Base-by-base conservation (phyloP, 352 stramenopile species). In the Phytophthora megakarya region DNA sequence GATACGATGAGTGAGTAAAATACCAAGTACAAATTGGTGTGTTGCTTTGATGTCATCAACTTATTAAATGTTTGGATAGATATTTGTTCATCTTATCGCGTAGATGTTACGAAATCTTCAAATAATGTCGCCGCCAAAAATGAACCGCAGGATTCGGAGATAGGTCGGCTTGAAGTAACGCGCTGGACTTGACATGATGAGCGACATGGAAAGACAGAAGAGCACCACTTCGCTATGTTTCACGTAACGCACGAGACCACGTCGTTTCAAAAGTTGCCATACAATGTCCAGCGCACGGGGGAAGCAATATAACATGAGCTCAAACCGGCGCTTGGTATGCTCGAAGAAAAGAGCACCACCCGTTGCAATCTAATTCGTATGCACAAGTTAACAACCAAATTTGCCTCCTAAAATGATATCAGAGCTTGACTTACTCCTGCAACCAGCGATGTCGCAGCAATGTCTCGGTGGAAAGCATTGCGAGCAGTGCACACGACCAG, bases 151-250 rank as follows among this genome's bases (percentile, higher is more conserved):
- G 56, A 94, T 90, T 47, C 75, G 67, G 18, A 92, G 72, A 60
- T 96, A 94, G 35, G 87, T 93, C 22, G 85, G 82, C 63, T 96
- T 96, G 68, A 96, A 91, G 67, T 93, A 81, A 57, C 81, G 63
- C 3, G 85, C 64, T n/a, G 85, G 84, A 21, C 73, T 85, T 38
- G 85, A 92, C 84, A 94, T 92, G 69, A 94, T 94, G 33, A 85
- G 65, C 13, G 85, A 81, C 72, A 96, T 90, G 28, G 87, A 94
- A 28, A 96, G 48, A 50, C 82, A 94, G 61, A 96, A 96, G 25
- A 96, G 68, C 30, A 82, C 73, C 19, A 93, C 84, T 54, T 96
- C 81, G 59, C 74, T 88, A 72, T 91, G 72, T 40, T 82, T 75
- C 30, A 90, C 72, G 59, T 92, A 94, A 57, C 79, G 81, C n/a